Conservation (phyloP, 2,329 filamentous ascomycete genomes). For the Curvularia lunata region DNA sequence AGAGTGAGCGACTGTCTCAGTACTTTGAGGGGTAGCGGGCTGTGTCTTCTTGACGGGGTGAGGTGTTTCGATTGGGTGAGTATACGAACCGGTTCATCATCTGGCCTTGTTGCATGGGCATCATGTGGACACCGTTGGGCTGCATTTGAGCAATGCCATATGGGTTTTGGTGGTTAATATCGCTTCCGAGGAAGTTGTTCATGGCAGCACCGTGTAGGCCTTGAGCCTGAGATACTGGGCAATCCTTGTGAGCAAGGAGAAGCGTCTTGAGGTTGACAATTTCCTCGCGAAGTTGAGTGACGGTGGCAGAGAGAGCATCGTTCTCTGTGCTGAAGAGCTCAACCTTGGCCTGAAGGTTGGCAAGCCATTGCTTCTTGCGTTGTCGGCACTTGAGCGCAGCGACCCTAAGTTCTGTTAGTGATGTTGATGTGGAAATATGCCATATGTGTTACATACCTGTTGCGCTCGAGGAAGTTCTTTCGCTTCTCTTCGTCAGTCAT, state of each 20-base stretch:
- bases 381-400: constrained; percentile 96
- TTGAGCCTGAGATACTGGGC: constrained; percentile 88
- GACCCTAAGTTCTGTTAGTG: constrained; percentile 66
- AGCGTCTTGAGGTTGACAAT: constrained; percentile 94
- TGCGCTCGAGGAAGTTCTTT: constrained; percentile 96
- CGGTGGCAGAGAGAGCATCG: constrained; percentile 81
- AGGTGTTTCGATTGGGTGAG: constrained; percentile 28
- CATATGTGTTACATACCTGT: constrained; percentile 70
- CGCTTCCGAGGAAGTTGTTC: constrained; percentile 57
- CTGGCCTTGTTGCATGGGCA: constrained; percentile 48
- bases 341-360: constrained; percentile 91
- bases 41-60: constrained; percentile 38
- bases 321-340: constrained; percentile 93
- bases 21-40: constrained; percentile 33
- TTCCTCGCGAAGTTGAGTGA: constrained; percentile 85
- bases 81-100: constrained; percentile 50
- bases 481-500: constrained; percentile 99
- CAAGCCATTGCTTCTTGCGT: constrained; percentile 98
- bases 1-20: constrained; percentile 38
- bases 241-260: constrained; percentile 93
- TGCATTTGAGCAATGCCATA: constrained; percentile 57
- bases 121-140: constrained; percentile 52
- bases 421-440: neutral
- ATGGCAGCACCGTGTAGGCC: constrained; percentile 64
- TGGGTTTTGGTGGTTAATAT: constrained; percentile 55